Evolutionary conservation across 495 filamentous ascomycete species (phyloP).

Genomic region (Hyaloscypha hepaticicola): DNA sequence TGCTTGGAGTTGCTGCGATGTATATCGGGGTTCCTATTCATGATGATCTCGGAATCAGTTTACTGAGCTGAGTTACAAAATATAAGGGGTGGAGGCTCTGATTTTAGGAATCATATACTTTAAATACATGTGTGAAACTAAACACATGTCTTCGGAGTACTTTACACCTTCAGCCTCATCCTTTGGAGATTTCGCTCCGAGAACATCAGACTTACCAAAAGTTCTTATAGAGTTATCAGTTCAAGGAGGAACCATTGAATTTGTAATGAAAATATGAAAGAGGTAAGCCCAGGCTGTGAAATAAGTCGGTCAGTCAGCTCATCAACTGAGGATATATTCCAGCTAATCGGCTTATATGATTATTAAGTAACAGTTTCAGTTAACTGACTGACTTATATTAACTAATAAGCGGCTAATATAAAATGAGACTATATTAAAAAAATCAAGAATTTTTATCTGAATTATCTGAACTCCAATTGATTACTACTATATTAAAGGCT

Average conservation of each 20-base stretch:
- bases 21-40: conserved; percentile 48
- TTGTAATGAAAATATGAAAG: neutral
- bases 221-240: neutral
- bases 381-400: too few relatives aligned
- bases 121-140: neutral
- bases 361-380: too few relatives aligned
- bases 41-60: neutral
- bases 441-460: too few relatives aligned
- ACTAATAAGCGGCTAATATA: too few relatives aligned
- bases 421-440: too few relatives aligned
- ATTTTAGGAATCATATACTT: neutral
- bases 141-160: neutral
- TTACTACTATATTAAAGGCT: too few relatives aligned
- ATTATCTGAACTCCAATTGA: too few relatives aligned
- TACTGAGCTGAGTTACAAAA: neutral
- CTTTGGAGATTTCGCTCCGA: neutral
- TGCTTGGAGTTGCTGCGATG: conserved; percentile 41
- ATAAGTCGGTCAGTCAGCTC: too few relatives aligned
- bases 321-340: too few relatives aligned
- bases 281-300: neutral
- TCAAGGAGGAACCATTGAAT: neutral
- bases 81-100: neutral
- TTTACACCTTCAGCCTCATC: neutral
- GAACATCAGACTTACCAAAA: neutral
- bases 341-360: too few relatives aligned